Conservation (phyloP, 768 basidiomycete genomes). For the Leccinum subtestaceum region DNA sequence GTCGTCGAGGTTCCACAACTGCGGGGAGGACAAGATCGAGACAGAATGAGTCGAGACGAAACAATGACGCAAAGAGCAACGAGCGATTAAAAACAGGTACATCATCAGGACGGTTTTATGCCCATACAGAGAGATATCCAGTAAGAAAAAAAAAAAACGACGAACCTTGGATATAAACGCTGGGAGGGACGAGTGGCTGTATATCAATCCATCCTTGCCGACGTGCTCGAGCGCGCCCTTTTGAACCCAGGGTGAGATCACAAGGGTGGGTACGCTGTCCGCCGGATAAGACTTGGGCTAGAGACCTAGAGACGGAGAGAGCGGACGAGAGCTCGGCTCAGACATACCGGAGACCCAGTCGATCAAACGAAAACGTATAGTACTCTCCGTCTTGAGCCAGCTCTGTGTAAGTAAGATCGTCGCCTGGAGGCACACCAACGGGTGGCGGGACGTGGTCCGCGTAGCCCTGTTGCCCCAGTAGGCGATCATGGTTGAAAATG, state of each 20-base stretch:
- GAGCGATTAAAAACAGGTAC: background rate
- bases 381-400: slow-evolving; percentile 13
- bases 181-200: slow-evolving; percentile 24
- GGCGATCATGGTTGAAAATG: background rate
- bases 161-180: slow-evolving; percentile 22
- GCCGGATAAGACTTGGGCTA: background rate
- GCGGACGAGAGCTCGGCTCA: background rate
- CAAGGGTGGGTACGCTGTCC: slow-evolving; percentile 20
- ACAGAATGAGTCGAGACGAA: background rate
- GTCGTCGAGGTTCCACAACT: slow-evolving; percentile 27
- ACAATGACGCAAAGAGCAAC: background rate
- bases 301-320: background rate
- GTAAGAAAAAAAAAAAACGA: background rate
- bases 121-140: background rate
- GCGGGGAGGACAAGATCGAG: background rate
- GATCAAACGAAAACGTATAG: slow-evolving; percentile 24
- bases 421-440: slow-evolving; percentile 22
- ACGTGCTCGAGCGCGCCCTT: slow-evolving; percentile 18
- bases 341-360: slow-evolving; percentile 25
- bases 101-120: background rate
- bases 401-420: slow-evolving; percentile 25
- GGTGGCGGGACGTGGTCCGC: slow-evolving; percentile 26
- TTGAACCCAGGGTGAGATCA: slow-evolving; percentile 25
- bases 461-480: slow-evolving; percentile 14
- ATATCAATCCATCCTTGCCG: slow-evolving; percentile 6